These are phyloP conservation scores for Ganoderma meredithae DNA, from an alignment of 1,284 basidiomycete genomes.

Conservation along the genomic window DNA sequence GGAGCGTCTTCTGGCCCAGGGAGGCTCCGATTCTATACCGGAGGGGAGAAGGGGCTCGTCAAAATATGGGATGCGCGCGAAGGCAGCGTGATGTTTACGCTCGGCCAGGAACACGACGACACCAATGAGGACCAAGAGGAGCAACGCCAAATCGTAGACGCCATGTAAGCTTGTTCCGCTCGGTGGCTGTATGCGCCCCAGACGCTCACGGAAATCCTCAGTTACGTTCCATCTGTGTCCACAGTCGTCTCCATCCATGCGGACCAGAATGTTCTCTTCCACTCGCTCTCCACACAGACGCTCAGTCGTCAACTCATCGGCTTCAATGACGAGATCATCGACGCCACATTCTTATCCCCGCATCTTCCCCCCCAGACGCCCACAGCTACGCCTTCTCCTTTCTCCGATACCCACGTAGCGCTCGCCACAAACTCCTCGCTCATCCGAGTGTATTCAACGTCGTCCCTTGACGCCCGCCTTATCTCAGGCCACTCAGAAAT, in stretches of 20 bases:
- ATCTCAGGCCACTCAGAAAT: conserved; percentile 92
- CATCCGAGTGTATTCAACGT: conserved; percentile 85
- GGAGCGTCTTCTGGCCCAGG: conserved; percentile 49
- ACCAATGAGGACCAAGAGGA: conserved; percentile 72
- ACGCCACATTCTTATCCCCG: conserved; percentile 79
- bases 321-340: conserved; percentile 98
- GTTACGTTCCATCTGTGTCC: conserved; percentile 70
- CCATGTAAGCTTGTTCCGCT: conserved; percentile 60
- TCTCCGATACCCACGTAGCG: conserved; percentile 78
- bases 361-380: conserved; percentile 36
- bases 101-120: conserved; percentile 59
- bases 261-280: conserved; percentile 96
- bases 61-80: conserved; percentile 84
- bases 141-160: conserved; percentile 77
- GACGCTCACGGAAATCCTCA: conserved; percentile 45
- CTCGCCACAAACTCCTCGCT: conserved; percentile 96
- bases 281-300: conserved; percentile 70
- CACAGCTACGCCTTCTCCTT: conserved; percentile 29
- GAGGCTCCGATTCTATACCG: conserved; percentile 80
- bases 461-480: conserved; percentile 80
- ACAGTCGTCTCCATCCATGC: conserved; percentile 91
- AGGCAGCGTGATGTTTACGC: conserved; percentile 67
- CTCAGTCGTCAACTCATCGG: conserved; percentile 91
- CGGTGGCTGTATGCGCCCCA: conserved; percentile 15
- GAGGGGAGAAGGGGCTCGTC: conserved; percentile 86